phyloP scores from a whole-genome alignment of 768 basidiomycete species.

The Austroboletus eburneus region DNA sequence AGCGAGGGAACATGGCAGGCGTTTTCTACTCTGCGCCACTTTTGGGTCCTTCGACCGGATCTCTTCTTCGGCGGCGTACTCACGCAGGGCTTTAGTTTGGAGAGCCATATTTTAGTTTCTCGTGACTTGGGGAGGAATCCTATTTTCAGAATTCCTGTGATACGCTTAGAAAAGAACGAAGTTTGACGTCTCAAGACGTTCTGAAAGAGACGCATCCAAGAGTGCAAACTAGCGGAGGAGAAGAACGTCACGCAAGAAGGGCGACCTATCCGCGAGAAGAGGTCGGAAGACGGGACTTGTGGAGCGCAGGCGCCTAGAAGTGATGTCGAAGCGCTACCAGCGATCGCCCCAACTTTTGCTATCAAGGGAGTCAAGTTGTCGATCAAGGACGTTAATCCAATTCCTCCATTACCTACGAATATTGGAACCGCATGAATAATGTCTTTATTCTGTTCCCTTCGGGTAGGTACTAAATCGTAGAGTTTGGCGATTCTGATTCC shows the following conservation, averaged over 20 bases:
- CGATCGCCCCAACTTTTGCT: constrained; percentile 4
- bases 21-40: constrained; percentile 78
- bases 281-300: neutral
- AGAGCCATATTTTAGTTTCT: constrained; percentile 86
- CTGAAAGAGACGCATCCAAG: constrained; percentile 42
- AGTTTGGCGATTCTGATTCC: neutral
- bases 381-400: constrained; percentile 67
- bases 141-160: constrained; percentile 61
- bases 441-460: constrained; percentile 46
- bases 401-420: constrained; percentile 58
- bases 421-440: constrained; percentile 60
- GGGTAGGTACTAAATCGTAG: constrained; percentile 21
- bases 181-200: constrained; percentile 70
- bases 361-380: constrained; percentile 48
- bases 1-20: constrained; percentile 78
- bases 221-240: constrained; percentile 3
- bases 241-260: neutral
- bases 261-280: constrained; percentile 5
- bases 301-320: constrained; percentile 8
- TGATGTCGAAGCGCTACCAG: constrained; percentile 23
- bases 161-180: constrained; percentile 82
- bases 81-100: constrained; percentile 69
- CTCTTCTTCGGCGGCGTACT: constrained; percentile 67
- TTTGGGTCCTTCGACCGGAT: constrained; percentile 65
- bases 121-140: constrained; percentile 52